phyloP scores from a whole-genome alignment of 441 rosid genomes.

The Hura crepitans region DNA sequence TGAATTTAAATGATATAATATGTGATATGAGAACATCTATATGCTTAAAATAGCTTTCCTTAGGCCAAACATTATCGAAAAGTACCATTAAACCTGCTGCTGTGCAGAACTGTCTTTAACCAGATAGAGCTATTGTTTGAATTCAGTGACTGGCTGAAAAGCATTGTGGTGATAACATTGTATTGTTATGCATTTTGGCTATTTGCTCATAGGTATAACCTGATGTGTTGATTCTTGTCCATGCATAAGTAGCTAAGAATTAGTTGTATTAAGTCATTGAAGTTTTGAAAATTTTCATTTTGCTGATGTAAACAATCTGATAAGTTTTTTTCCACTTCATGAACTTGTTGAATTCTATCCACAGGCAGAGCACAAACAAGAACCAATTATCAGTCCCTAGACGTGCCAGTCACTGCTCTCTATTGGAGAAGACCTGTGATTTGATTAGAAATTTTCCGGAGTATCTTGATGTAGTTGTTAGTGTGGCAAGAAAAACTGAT shows the following conservation, averaged over 20 bases:
- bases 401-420: constrained; percentile 42
- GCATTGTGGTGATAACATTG: constrained; percentile 12
- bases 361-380: constrained; percentile 68
- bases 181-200: neutral
- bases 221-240: constrained; percentile 5
- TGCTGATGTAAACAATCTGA: neutral
- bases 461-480: constrained; percentile 93
- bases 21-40: constrained; percentile 7
- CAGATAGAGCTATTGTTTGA: neutral
- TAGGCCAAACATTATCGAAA: neutral
- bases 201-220: neutral
- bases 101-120: neutral
- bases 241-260: neutral
- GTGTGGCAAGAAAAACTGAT: constrained; percentile 98
- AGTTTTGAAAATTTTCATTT: neutral
- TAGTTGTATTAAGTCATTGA: neutral
- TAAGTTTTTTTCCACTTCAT: neutral
- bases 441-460: constrained; percentile 82
- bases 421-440: constrained; percentile 89
- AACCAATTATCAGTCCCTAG: constrained; percentile 50
- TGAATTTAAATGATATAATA: neutral
- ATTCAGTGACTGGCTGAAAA: neutral
- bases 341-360: constrained; percentile 12
- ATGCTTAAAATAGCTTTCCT: constrained; percentile 1
- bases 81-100: neutral